phyloP scores from a whole-genome alignment of 2,329 filamentous ascomycete genomes.

The Leptosphaerulina australis region DNA sequence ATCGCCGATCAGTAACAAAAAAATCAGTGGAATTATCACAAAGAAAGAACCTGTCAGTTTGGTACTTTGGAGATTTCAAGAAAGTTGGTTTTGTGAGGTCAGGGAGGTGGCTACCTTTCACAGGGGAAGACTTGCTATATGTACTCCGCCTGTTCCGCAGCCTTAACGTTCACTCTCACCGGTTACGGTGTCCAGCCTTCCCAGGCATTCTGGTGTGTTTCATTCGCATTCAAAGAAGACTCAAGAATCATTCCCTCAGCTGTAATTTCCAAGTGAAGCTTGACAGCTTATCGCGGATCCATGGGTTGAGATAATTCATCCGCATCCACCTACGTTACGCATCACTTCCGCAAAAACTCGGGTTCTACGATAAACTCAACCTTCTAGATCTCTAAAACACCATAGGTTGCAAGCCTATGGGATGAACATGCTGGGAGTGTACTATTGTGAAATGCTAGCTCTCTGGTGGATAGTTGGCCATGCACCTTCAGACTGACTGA shows the following conservation, averaged over 20 bases:
- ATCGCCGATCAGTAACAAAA: slow-evolving; percentile 10
- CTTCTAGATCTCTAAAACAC: not conserved
- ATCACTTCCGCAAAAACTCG: not conserved
- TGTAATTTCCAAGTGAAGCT: not conserved
- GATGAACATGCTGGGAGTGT: not conserved
- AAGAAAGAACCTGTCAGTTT: not conserved
- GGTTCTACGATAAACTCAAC: not conserved
- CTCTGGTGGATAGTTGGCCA: not conserved
- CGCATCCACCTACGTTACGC: not conserved
- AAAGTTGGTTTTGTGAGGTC: slow-evolving; percentile 15
- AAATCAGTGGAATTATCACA: not conserved
- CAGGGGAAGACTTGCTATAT: slow-evolving; percentile 6
- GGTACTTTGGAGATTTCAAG: not conserved
- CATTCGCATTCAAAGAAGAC: no score
- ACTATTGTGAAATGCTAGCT: not conserved
- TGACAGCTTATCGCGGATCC: not conserved
- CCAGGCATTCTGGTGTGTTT: not conserved
- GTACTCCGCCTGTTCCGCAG: slow-evolving; percentile 18
- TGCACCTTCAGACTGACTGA: not conserved
- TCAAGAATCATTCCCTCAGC: not conserved
- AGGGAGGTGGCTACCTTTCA: slow-evolving; percentile 11
- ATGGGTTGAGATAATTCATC: slow-evolving; percentile 3
- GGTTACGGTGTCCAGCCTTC: not conserved
- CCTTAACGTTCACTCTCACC: slow-evolving; percentile 21
- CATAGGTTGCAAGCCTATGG: not conserved